Evolutionary conservation across 805 yeast species (phyloP), one percentile per base, ranked within the genome.

Genomic region (Metschnikowia baotianmanensis): DNA sequence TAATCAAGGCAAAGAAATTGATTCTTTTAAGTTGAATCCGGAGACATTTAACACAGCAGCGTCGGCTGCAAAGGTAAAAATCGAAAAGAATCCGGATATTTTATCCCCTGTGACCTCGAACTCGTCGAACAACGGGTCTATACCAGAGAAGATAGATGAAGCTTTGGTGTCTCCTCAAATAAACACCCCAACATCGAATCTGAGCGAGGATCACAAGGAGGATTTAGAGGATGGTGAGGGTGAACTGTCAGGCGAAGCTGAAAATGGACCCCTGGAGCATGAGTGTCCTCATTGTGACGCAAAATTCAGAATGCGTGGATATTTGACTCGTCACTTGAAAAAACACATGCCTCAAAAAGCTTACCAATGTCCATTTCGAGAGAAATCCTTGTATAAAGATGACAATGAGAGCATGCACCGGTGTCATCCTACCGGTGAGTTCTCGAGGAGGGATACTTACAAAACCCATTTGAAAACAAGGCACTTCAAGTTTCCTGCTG

Each of bases 351-450:
- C 60, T 7, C 58, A 67, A 37, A 76, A 74, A 55, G 80, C 81
- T n/a, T 77, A 71, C 57, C 51, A 63, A 32, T 77, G 82, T 51
- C 82, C 82, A 2, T 77, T 70, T 61, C 76, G 69, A 55, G 54
- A 61, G 42, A 55, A 41, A 21, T 58, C 65, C 30, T 57, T 61
- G 19, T 64, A 60, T 50, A 58, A 62, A 40, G 72, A 66, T 45
- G 71, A 68, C 31, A 61, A 63, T 44, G 65, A 67, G 49, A 53
- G 60, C 40, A 62, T 69, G 16, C 72, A 66, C 37, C 66, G 69
- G 46, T 77, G 83, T 47, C 82, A 77, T 52, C 74, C 78, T 15
- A 73, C 71, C 17, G 83, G 82, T 6, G 80, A 79, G 4, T 77
- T 77, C 50, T 74, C 82, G 5, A 63, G 83, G 52, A 65, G 82